These are phyloP conservation scores for Penicillium sp. DNA, from an alignment of 2,329 filamentous ascomycete genomes.

Conservation along the genomic window DNA sequence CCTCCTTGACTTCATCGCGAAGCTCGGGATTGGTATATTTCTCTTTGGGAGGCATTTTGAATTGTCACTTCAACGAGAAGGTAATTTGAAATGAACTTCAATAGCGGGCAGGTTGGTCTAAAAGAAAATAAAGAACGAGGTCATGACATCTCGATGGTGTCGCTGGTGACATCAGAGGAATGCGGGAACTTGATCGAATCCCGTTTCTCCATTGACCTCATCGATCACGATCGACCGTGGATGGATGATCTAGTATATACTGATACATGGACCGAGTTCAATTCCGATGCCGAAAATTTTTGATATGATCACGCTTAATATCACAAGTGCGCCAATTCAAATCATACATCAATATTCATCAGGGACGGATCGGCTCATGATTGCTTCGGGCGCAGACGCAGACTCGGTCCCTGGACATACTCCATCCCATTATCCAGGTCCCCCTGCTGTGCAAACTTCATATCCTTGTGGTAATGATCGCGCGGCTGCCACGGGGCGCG, in stretches of 20 bases:
- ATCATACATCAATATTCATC: neutral
- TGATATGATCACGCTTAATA: no score
- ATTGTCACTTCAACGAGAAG: no score
- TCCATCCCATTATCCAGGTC: slow-evolving; percentile 32
- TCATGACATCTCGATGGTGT: slow-evolving; percentile 1
- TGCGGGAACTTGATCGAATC: no score
- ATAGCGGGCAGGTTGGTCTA: neutral
- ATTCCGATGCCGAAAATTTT: no score
- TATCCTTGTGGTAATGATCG: slow-evolving; percentile 37
- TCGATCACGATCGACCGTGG: no score
- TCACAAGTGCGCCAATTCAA: neutral
- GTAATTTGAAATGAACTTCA: no score
- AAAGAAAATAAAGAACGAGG: neutral
- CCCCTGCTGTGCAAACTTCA: slow-evolving; percentile 37
- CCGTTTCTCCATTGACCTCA: no score
- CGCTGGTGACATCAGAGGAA: neutral
- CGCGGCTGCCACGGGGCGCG: slow-evolving; percentile 39
- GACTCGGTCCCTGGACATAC: slow-evolving; percentile 17
- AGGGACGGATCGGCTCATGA: neutral
- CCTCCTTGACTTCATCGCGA: slow-evolving; percentile 44
- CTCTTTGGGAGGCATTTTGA: slow-evolving; percentile 43
- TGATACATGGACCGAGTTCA: no score
- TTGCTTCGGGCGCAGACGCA: slow-evolving; percentile 14
- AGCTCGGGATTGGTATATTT: slow-evolving; percentile 47
- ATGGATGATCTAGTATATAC: no score